Evolutionary conservation across 2,329 filamentous ascomycete species (phyloP), one percentile per base, ranked within the genome.

Genomic region (Thelonectria discophora): DNA sequence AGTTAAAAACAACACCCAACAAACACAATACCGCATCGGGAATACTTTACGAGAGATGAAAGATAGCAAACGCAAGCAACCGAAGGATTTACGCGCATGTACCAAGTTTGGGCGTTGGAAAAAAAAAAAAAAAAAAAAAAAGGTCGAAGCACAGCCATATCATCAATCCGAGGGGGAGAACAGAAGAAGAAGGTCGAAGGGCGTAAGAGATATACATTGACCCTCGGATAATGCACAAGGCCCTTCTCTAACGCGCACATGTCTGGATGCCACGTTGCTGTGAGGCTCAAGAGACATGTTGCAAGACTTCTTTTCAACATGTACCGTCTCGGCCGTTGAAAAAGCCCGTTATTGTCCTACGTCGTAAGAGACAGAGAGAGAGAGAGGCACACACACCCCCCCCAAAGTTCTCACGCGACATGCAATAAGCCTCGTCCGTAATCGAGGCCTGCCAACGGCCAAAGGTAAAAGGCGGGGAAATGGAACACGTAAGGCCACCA

Each of bases 381-480:
- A 43, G 27, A 32, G 20, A 50, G 43, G 46, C 52, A 45, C 37
- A 20, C 17, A 27, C 34, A 40, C 27, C 21, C 11, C 17, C 20
- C 11, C 17, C 20, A 21, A 12, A 56, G 17, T 40, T 32, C 45
- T 30, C 45, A 48, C 45, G 45, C 20, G n/a, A 43, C 21, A 53
- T 8, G 11, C 11, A 37, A 13, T 5, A 30, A 30, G 27, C 27
- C 34, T 37, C 34, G 34, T 15, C 34, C 34, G 15, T 37, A 5
- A 37, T 37, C 11, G 34, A 13, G 3, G 12, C 15, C 34, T 45
- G 42, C 18, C 40, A 32, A 39, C 18, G 42, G 42, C 5, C 18
- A 32, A 37, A 11, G 47, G 55, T 47, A 43, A 58, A 53, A 55
- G 20, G 45, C 45, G 50, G 57, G 34, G 21, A 60, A 60, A 50